Base-by-base conservation (phyloP, 106 monocot species). In the Cymbidium sinense region DNA sequence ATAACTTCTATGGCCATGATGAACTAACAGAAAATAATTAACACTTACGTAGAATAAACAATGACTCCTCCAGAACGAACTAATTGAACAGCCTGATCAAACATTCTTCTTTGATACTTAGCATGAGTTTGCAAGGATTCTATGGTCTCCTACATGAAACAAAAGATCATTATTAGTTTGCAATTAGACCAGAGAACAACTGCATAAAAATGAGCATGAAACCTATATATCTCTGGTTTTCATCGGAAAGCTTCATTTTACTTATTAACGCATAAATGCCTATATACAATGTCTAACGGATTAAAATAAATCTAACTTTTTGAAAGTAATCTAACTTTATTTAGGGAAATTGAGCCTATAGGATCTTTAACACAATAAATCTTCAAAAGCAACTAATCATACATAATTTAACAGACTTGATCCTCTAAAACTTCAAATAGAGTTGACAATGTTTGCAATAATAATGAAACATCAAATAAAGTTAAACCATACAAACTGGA, bases 41-140 rank as follows among this genome's bases (percentile, higher is more conserved):
- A n/a, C 2, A n/a, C 70, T 94, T 74, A 94, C 98, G 98, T 98
- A 6, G 98, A 98, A 77, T 98, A 98, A 25, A 98, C 94, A 82
- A 98, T 79, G 34, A 94, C 84, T 15, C 98, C 98, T 30, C 98
- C 98, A 23, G 94, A 77, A 23, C 92, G 92, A 87, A 98, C 98
- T 75, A 98, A 80, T 83, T 94, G 91, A 83, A 94, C 81, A 74
- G 98, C 98, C 76, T 91, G 98, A 73, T 94, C 94, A 84, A 98
- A 84, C 90, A 98, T 90, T 61, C 43, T 94, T 79, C 87, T 86
- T 79, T 98, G 98, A 77, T 98, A 98, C 30, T 64, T 94, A 2
- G 81, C 91, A 86, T 98, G 88, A 77, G 77, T 79, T 79, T 64
- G 79, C 83, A 98, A 74, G 69, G 98, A 90, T 30, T 92, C 86